Evolutionary conservation across 2,329 filamentous ascomycete genomes (phyloP).

Genomic region (Aureobasidium uvarum): DNA sequence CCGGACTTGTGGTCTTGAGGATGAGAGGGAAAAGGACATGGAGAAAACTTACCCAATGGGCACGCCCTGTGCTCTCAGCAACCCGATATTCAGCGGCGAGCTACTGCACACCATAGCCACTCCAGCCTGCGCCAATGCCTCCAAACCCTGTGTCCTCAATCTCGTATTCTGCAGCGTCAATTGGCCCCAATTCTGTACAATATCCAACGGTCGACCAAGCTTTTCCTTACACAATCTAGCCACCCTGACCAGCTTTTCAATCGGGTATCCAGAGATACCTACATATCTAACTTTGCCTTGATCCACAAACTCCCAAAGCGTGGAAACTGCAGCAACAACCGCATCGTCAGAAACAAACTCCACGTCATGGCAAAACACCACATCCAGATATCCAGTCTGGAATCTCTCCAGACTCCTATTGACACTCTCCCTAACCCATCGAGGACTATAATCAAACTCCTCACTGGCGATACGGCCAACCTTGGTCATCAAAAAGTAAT

Average conservation of each 20-base stretch:
- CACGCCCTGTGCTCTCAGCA: conserved; percentile 25
- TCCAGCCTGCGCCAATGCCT: conserved; percentile 10
- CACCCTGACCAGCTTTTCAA: conserved; percentile 65
- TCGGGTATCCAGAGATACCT: conserved; percentile 83
- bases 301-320: conserved; percentile 68
- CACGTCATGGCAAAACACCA: conserved; percentile 74
- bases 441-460: conserved; percentile 67
- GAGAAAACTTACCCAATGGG: conserved; percentile 21
- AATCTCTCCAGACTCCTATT: conserved; percentile 61
- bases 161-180: conserved; percentile 28
- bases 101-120: conserved; percentile 20
- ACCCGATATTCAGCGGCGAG: conserved; percentile 26
- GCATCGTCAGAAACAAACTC: conserved; percentile 66
- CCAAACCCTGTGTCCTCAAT: conserved; percentile 21
- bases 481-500: conserved; percentile 68
- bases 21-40: background rate
- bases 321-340: conserved; percentile 54
- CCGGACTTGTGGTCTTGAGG: background rate
- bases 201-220: conserved; percentile 78
- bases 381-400: conserved; percentile 63
- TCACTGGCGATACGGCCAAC: conserved; percentile 61
- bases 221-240: conserved; percentile 66
- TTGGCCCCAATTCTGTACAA: conserved; percentile 49
- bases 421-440: conserved; percentile 62
- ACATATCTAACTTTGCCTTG: conserved; percentile 70